These are phyloP conservation scores for Flaveria brownii DNA, from an alignment of 129 eudicot species.

Conservation along the genomic window DNA sequence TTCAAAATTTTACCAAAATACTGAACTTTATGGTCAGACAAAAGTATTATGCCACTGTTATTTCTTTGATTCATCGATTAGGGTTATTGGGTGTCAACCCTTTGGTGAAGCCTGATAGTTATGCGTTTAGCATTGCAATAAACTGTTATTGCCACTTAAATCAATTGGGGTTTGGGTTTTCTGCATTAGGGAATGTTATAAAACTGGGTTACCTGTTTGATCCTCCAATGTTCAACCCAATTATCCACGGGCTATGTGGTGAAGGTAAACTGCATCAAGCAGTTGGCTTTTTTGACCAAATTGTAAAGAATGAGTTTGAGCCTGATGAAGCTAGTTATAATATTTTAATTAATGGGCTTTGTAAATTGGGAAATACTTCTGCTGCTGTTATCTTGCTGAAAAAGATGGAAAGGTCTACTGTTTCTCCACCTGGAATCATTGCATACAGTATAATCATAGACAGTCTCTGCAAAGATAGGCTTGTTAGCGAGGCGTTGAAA, in stretches of 20 bases:
- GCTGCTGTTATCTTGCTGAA: slow-evolving; percentile 17
- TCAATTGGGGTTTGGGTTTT: neutral
- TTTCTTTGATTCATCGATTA: slow-evolving; percentile 3
- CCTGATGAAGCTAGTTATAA: slow-evolving; percentile 16
- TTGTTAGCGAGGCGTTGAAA: neutral
- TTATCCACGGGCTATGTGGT: slow-evolving; percentile 8
- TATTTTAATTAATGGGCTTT: slow-evolving; percentile 20
- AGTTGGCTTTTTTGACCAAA: slow-evolving; percentile 9
- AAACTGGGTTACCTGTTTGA: slow-evolving; percentile 17
- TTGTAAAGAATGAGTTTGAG: neutral
- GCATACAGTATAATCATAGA: slow-evolving; percentile 19
- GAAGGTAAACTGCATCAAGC: slow-evolving; percentile 16
- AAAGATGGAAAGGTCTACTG: slow-evolving; percentile 16
- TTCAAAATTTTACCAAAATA: neutral
- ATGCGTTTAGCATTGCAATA: slow-evolving; percentile 13
- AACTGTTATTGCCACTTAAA: slow-evolving; percentile 10
- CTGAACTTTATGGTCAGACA: neutral
- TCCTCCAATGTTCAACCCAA: neutral
- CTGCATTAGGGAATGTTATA: neutral
- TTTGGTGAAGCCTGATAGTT: slow-evolving; percentile 17
- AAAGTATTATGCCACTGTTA: neutral
- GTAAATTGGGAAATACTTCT: slow-evolving; percentile 13
- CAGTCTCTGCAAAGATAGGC: slow-evolving; percentile 18
- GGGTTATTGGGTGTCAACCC: neutral
- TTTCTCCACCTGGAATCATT: neutral